Percentiles rank a stretch among this genome's conserved stretches.
These are phyloP conservation scores for Tricholoma terreum DNA, from an alignment of 768 basidiomycete genomes.

Conservation along the genomic window DNA sequence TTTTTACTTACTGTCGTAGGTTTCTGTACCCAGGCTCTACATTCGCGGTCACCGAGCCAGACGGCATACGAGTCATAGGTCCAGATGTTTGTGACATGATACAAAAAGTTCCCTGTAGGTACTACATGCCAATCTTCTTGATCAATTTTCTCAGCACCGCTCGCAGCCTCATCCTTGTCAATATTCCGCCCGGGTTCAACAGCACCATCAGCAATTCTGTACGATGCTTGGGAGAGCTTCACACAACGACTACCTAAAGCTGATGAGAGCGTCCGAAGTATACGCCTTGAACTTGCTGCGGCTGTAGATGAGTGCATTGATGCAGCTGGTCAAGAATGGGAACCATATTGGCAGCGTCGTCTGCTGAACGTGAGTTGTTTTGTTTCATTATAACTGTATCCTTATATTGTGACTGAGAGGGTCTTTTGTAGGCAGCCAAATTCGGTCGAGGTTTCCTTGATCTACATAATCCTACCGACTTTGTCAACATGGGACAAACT, in stretches of 20 bases:
- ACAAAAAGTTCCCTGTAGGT: slow-evolving; percentile 87
- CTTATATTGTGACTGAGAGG: background rate
- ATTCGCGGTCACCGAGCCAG: slow-evolving; percentile 80
- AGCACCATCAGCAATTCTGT: slow-evolving; percentile 86
- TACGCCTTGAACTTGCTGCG: slow-evolving; percentile 54
- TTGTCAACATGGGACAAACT: slow-evolving; percentile 88
- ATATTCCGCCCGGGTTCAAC: slow-evolving; percentile 93
- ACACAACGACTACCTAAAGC: slow-evolving; percentile 82
- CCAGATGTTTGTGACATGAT: slow-evolving; percentile 83
- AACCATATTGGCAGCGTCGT: slow-evolving; percentile 83
- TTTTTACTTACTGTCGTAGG: slow-evolving; percentile 38
- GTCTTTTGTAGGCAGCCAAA: slow-evolving; percentile 76
- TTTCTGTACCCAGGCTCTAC: slow-evolving; percentile 76
- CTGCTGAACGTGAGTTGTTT: slow-evolving; percentile 66
- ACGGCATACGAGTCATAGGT: slow-evolving; percentile 84
- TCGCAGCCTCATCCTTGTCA: slow-evolving; percentile 67
- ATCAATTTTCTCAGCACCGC: background rate
- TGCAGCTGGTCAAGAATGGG: slow-evolving; percentile 91
- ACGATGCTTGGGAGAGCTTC: slow-evolving; percentile 89
- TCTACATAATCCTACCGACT: slow-evolving; percentile 87
- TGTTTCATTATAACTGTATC: background rate
- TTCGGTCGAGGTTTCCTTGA: slow-evolving; percentile 95
- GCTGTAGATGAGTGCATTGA: slow-evolving; percentile 86
- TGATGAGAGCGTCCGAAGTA: slow-evolving; percentile 87
- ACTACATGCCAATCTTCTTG: slow-evolving; percentile 1